Conservation (phyloP, 2,329 filamentous ascomycete genomes). For the Talaromyces sp. region DNA sequence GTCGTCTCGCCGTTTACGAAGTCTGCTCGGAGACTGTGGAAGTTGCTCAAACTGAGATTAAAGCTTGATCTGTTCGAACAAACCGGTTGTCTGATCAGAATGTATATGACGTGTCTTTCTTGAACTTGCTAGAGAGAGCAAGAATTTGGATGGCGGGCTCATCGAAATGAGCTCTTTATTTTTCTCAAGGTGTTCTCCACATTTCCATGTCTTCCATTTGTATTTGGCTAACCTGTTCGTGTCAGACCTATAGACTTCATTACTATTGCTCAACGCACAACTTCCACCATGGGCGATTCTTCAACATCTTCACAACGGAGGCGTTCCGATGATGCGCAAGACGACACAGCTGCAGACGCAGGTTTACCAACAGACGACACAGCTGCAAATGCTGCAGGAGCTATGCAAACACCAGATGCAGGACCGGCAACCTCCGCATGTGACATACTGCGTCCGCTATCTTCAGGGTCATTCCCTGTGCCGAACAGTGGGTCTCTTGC, state of each 20-base stretch:
- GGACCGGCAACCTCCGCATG: conserved; percentile 1
- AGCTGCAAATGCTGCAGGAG: neutral
- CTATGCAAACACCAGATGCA: neutral
- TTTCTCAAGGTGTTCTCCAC: neutral
- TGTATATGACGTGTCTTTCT: neutral
- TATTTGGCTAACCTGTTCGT: neutral
- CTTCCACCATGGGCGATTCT: neutral
- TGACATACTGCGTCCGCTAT: conserved; percentile 11
- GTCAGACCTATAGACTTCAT: neutral
- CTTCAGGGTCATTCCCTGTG: conserved; percentile 6
- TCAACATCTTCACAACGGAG: neutral
- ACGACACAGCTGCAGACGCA: neutral
- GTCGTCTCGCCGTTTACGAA: neutral
- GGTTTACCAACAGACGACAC: neutral
- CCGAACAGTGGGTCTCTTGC: conserved; percentile 13
- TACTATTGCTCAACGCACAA: neutral
- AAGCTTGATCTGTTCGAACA: neutral
- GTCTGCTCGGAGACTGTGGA: neutral
- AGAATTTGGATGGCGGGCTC: neutral
- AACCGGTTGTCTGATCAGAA: neutral
- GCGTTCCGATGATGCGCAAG: neutral
- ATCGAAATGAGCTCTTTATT: neutral
- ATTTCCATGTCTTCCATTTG: neutral
- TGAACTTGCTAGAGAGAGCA: neutral
- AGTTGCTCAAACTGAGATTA: neutral